Conservation (phyloP, 1,284 basidiomycete species). For the Dichomitus squalens region DNA sequence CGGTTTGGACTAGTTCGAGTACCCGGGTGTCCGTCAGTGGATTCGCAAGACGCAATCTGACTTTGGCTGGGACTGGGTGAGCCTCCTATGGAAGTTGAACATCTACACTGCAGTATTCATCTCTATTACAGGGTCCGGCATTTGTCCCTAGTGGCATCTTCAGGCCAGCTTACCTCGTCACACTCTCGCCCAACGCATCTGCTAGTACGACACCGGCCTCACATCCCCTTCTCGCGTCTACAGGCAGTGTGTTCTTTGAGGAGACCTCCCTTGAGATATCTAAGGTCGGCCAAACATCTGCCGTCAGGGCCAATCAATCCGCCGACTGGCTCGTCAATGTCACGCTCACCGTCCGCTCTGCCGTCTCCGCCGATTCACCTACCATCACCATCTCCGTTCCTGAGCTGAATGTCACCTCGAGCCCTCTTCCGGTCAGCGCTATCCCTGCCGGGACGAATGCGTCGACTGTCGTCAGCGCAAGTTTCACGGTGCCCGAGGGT, state of each 20-base stretch:
- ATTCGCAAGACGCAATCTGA: slow-evolving; percentile 57
- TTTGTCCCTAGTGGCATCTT: slow-evolving; percentile 58
- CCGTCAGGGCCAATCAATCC: slow-evolving; percentile 40
- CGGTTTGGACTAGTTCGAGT: too few species aligned
- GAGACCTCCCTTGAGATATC: slow-evolving; percentile 57
- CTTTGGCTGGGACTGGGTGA: slow-evolving; percentile 63
- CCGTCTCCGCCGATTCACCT: slow-evolving; percentile 36
- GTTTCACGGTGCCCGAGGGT: slow-evolving; percentile 48
- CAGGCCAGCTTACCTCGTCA: slow-evolving; percentile 54
- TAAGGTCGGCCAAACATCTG: slow-evolving; percentile 51
- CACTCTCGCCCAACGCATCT: slow-evolving; percentile 35
- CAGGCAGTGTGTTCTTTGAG: slow-evolving; percentile 47
- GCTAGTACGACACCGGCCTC: slow-evolving; percentile 8
- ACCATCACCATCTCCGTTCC: slow-evolving; percentile 47
- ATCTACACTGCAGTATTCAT: not conserved
- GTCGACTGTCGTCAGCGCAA: slow-evolving; percentile 43
- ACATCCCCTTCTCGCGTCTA: slow-evolving; percentile 29
- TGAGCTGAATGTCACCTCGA: slow-evolving; percentile 45
- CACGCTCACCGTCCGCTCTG: slow-evolving; percentile 52
- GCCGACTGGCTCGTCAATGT: slow-evolving; percentile 61
- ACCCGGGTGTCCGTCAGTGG: slow-evolving; percentile 49
- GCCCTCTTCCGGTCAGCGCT: slow-evolving; percentile 27
- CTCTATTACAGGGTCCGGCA: slow-evolving; percentile 52
- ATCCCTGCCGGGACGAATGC: slow-evolving; percentile 36
- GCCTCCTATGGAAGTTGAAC: slow-evolving; percentile 2